Percentiles rank a stretch among this genome's conserved stretches.
Evolutionary conservation across 1,284 basidiomycete species (phyloP).

Genomic region (Filobasidium uniguttulatum): DNA sequence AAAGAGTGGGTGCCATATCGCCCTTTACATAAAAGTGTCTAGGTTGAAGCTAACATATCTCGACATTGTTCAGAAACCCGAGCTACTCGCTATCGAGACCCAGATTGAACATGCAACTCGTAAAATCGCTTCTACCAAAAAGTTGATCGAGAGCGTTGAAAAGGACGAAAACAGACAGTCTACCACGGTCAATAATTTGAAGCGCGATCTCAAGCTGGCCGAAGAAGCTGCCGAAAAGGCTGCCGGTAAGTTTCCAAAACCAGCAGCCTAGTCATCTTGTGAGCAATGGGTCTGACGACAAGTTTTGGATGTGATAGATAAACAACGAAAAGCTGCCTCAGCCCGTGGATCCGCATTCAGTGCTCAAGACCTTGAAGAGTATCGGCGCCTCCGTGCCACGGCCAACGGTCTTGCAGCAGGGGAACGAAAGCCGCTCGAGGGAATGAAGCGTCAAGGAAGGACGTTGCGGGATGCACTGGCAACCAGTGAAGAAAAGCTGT

Average conservation of each 20-base stretch:
- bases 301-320: conserved; percentile 43
- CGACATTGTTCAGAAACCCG: conserved; percentile 49
- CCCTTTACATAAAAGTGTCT: background rate
- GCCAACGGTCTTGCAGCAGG: conserved; percentile 66
- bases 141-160: conserved; percentile 50
- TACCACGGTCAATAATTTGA: conserved; percentile 47
- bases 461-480: conserved; percentile 50
- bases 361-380: conserved; percentile 73
- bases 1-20: conserved; percentile 45
- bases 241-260: conserved; percentile 43
- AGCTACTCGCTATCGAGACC: conserved; percentile 64
- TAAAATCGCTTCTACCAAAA: conserved; percentile 57
- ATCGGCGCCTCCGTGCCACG: conserved; percentile 62
- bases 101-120: conserved; percentile 73
- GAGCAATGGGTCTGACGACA: background rate
- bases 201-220: conserved; percentile 54
- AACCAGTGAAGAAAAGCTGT: conserved; percentile 45
- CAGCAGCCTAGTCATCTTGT: background rate
- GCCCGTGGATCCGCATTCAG: conserved; percentile 59
- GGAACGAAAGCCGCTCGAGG: conserved; percentile 76
- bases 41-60: background rate
- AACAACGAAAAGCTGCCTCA: conserved; percentile 57
- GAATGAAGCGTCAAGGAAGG: conserved; percentile 69
- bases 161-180: conserved; percentile 57
- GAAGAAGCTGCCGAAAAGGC: conserved; percentile 60